Evolutionary conservation across 2,329 filamentous ascomycete species (phyloP), one percentile per base, ranked within the genome.

Genomic region (Alternaria consortialis): DNA sequence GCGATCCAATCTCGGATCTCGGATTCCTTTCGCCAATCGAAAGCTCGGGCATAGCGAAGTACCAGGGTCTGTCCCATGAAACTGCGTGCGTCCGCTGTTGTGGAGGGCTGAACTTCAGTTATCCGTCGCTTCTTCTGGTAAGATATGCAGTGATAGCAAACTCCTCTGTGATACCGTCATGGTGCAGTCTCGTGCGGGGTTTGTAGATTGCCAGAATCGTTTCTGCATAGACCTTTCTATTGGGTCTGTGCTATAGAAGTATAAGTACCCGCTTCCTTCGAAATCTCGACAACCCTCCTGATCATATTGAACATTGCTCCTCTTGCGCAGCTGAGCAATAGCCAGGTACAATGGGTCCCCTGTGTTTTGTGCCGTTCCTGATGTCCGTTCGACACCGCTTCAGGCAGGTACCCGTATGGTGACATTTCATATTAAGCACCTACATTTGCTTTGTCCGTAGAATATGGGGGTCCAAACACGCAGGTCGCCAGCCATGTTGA

Each of bases 21-120:
- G 44, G 32, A 42, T 60, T 53, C 50, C 58, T 59, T 53, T 70
- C 69, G 65, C 65, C 62, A 70, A 70, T 70, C 69, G 66, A 64
- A 51, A 65, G 68, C 66, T 62, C 39, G 60, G 60, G 34, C 60
- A 47, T 31, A 54, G 11, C 25, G 46, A 29, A 54, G 25, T 31
- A 32, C 42, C 34, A 42, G 20, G 39, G 17, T 25, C 48, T 50
- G 36, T 37, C 43, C 25, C 56, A 51, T 37, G 47, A 43, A 46
- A 54, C 44, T 60, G 55, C 60, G 60, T 56, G 57, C 39, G 39
- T 54, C 52, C 58, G 57, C 53, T 51, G 47, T 12, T 53, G 61
- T 67, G 67, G 65, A 65, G 60, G 66, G 63, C 64, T 64, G 62
- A 65, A 47, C 23, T 43, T 44, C 32, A 58, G 47, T 44, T 23